Base-by-base conservation (phyloP, 371 early-diverging fungal genomes). In the Zancudomyces culisetae region DNA sequence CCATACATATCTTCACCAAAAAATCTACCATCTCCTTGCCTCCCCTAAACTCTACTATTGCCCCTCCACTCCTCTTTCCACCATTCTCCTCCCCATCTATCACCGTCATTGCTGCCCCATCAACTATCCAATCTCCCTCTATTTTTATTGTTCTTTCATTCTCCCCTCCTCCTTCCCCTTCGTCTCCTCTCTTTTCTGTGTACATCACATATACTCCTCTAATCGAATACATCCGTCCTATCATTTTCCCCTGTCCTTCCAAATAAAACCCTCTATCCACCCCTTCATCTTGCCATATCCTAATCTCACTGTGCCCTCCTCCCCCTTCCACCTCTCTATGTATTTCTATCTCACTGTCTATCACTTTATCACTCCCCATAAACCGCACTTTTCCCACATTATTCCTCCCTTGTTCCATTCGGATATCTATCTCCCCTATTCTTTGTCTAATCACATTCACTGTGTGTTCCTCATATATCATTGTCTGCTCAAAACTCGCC, bases 381-480 rank as follows among this genome's bases (percentile, higher is more conserved):
- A 74, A 64, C 42, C 73, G 71, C 4, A 77, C 78, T 56, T 79
- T 76, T 15, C 73, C 64, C 50, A 58, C 59, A 27, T 70, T 49
- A 51, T 59, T 29, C 53, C 47, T 22, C 47, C 65, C 24, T 55
- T 66, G 53, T 66, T 10, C 10, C 54, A 27, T 49, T 57, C 22
- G 56, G 54, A 3, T 56, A 6, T 35, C 10, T 15, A 35, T 15
- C 15, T 35, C 15, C 15, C 35, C 35, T 35, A 35, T 35, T 6
- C 15, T 60, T 54, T 57, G 59, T 35, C 64, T 62, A 42, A 85
- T 45, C 6, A 82, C 56, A 8, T 70, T 70, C 0, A 74, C 64
- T 2, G 87, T 80, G 54, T 82, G 85, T 29, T 77, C 69, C 56
- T 83, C 78, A 45, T 85, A 79, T 12, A 87, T 62, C 51, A 76